Base-by-base conservation (phyloP, 129 eudicot species). In the Flaveria linearis region DNA sequence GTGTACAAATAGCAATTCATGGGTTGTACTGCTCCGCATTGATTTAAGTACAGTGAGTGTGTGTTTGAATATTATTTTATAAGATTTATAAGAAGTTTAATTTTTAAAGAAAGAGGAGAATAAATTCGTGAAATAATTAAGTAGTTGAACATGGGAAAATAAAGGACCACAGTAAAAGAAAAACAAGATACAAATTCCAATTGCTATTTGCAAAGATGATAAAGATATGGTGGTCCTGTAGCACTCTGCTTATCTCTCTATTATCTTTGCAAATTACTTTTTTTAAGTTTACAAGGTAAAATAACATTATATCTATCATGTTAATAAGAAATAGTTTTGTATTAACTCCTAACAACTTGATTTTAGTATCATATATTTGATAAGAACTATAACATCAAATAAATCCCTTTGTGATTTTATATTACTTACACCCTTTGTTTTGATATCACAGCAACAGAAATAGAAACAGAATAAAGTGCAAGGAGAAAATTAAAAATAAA, bases 121-220 rank as follows among this genome's bases (percentile, higher is more conserved):
- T 55, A 73, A 71, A 65, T 69, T 69, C 42, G 30, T 33, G 16
- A 78, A 69, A 69, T 57, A 78, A 57, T 73, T 64, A 73, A 60
- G n/a, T 30, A 50, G 75, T 74, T 80, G 68, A 78, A 78, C 70
- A 60, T 57, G 76, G 51, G 78, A 53, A 30, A 63, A 11, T 61
- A 78, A 73, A 80, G 83, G 83, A 80, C 83, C 83, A 80, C 83
- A 66, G 79, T 73, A 41, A 79, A 79, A 65, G 68, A 45, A 61
- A 69, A 33, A 73, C 79, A 80, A 67, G 17, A 65, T 80, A 52
- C 56, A 65, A 79, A 65, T 80, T 80, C 79, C 83, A 73, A 77
- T 73, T 30, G 73, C 74, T 72, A 79, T 62, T 72, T 65, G 78
- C 68, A 33, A 45, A 80, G 74, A 73, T 73, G 83, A 80, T 73